phyloP scores from a whole-genome alignment of 2,329 filamentous ascomycete genomes.

The Didymella glomerata region DNA sequence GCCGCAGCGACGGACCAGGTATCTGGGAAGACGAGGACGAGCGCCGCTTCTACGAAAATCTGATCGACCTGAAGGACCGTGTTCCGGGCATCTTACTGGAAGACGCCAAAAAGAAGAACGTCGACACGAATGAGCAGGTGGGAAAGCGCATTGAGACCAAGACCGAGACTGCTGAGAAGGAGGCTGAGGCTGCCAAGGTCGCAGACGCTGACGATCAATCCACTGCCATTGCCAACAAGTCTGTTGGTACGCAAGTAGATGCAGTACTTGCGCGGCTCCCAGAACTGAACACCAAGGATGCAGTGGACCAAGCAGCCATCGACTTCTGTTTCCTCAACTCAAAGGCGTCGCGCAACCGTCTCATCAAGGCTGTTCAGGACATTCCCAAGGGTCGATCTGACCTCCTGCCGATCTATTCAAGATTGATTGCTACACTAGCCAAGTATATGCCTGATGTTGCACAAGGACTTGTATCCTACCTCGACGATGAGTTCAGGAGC shows the following conservation, averaged over 20 bases:
- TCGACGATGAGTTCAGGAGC: conserved; percentile 96
- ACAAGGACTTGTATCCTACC: conserved; percentile 86
- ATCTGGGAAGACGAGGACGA: conserved; percentile 99
- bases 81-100: conserved; percentile 93
- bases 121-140: conserved; percentile 80
- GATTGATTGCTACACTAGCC: conserved; percentile 89
- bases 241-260: conserved; percentile 95
- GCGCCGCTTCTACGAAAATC: conserved; percentile 95
- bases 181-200: conserved; percentile 58
- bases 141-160: conserved; percentile 73
- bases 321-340: conserved; percentile 99
- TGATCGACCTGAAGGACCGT: conserved; percentile 93
- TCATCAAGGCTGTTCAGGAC: conserved; percentile 92
- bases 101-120: conserved; percentile 92
- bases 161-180: conserved; percentile 46
- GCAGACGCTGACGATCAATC: conserved; percentile 80
- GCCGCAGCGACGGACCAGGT: conserved; percentile 86
- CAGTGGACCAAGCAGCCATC: conserved; percentile 89
- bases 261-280: conserved; percentile 86
- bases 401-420: conserved; percentile 88
- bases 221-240: conserved; percentile 96
- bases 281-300: conserved; percentile 89
- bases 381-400: conserved; percentile 94
- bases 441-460: conserved; percentile 95
- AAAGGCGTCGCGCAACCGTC: conserved; percentile 92